Evolutionary conservation across 352 stramenopile genomes (phyloP).

Genomic region (Phytopythium boreale): DNA sequence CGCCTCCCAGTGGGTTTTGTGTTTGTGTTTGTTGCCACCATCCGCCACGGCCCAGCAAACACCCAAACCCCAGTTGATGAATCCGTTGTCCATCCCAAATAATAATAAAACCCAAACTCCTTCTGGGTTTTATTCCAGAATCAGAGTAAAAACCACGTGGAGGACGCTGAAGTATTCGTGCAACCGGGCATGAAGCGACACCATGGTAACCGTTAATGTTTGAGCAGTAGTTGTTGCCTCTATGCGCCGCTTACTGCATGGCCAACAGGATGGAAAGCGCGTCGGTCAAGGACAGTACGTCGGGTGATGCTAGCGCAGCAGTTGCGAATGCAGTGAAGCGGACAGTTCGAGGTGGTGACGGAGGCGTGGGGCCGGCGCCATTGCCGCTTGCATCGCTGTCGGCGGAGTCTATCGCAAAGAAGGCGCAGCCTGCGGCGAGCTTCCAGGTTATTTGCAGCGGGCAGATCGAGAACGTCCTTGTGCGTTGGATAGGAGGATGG

Average conservation of each 20-base stretch:
- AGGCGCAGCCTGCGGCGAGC: conserved; percentile 21
- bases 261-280: background rate
- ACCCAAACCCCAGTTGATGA: background rate
- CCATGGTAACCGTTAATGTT: no score
- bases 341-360: background rate
- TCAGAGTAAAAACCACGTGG: no score
- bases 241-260: no score
- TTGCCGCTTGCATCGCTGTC: background rate
- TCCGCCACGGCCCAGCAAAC: background rate
- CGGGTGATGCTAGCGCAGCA: background rate
- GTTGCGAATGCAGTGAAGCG: background rate
- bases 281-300: background rate
- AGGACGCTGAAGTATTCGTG: no score
- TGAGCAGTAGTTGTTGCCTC: no score
- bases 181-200: no score
- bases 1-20: background rate
- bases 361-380: background rate
- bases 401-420: background rate
- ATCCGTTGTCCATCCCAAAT: no score
- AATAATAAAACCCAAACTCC: no score
- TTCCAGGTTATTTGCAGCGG: conserved; percentile 66
- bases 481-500: conserved; percentile 13
- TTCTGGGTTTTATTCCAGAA: no score
- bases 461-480: conserved; percentile 55
- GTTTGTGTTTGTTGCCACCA: background rate